A percentile compares a stretch with the other conserved stretches of the same genome.
These are phyloP conservation scores for Apocynum venetum DNA, from an alignment of 257 asterid species.

Conservation along the genomic window DNA sequence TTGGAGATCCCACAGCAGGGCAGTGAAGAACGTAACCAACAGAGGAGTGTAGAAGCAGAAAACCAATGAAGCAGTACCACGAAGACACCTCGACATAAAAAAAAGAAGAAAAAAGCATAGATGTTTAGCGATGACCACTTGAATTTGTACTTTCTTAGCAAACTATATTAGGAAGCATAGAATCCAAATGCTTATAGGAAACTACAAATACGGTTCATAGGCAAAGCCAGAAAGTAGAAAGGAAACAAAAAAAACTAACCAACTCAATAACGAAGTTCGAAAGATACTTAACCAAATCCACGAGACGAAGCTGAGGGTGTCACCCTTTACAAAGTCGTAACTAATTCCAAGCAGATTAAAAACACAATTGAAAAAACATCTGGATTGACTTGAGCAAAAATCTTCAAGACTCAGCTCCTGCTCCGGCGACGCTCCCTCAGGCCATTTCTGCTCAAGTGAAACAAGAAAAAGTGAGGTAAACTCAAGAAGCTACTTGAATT, in stretches of 20 bases:
- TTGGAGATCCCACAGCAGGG: slow-evolving; percentile 89
- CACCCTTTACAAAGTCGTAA: slow-evolving; percentile 65
- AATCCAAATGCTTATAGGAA: slow-evolving; percentile 29
- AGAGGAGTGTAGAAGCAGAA: slow-evolving; percentile 77
- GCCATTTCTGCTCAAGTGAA: slow-evolving; percentile 57
- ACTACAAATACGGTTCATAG: slow-evolving; percentile 21
- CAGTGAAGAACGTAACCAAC: slow-evolving; percentile 73
- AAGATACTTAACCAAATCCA: slow-evolving; percentile 79
- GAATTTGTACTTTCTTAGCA: slow-evolving; percentile 24
- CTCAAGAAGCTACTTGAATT: no score
- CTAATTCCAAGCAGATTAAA: slow-evolving; percentile 61
- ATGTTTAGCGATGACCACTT: slow-evolving; percentile 40
- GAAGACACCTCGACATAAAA: slow-evolving; percentile 88
- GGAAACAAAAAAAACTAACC: slow-evolving; percentile 33
- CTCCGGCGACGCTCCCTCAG: slow-evolving; percentile 80
- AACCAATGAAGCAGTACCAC: slow-evolving; percentile 89
- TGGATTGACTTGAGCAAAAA: slow-evolving; percentile 20
- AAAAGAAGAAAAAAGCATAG: slow-evolving; percentile 46
- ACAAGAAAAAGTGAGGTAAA: neutral
- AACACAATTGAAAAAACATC: slow-evolving; percentile 45
- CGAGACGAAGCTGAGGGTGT: slow-evolving; percentile 60
- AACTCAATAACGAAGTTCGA: slow-evolving; percentile 52
- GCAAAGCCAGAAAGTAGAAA: slow-evolving; percentile 19
- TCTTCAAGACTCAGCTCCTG: slow-evolving; percentile 60
- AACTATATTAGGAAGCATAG: slow-evolving; percentile 36